phyloP scores from a whole-genome alignment of 768 basidiomycete genomes.

The Suillus lakei region DNA sequence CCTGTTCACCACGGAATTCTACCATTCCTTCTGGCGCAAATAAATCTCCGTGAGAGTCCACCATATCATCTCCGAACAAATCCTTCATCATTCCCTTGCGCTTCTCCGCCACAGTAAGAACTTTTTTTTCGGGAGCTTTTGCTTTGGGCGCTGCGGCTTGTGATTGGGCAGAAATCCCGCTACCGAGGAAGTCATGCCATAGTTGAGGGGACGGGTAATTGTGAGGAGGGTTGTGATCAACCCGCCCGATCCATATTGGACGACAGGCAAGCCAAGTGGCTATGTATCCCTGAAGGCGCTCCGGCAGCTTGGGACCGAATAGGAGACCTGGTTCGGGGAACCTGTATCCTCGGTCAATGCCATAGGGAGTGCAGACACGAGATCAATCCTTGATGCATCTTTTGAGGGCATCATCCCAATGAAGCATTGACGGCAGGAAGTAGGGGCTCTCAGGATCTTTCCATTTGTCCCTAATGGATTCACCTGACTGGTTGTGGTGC shows the following conservation, averaged over 20 bases:
- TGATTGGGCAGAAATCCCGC: background rate
- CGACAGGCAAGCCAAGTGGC: conserved; percentile 7
- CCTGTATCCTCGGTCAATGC: conserved; percentile 10
- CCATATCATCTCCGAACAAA: background rate
- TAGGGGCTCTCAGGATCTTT: background rate
- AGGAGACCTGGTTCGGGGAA: conserved; percentile 8
- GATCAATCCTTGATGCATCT: background rate
- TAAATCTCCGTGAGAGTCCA: background rate
- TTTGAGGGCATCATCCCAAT: conserved; percentile 1
- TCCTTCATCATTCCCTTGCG: background rate
- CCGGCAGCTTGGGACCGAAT: background rate
- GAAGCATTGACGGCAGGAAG: background rate
- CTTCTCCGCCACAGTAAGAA: background rate
- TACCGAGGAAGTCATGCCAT: background rate
- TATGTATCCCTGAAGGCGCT: background rate
- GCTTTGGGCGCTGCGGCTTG: too few species aligned
- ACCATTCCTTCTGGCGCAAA: background rate
- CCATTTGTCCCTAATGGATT: conserved; percentile 5
- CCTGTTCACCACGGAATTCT: background rate
- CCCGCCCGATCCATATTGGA: background rate
- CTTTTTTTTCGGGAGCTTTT: too few species aligned
- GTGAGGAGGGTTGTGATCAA: background rate
- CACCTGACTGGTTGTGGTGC: too few species aligned
- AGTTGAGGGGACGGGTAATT: background rate
- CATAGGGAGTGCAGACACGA: background rate